Conservation (phyloP, 2,329 filamentous ascomycete species). For the Aspergillus sp. region DNA sequence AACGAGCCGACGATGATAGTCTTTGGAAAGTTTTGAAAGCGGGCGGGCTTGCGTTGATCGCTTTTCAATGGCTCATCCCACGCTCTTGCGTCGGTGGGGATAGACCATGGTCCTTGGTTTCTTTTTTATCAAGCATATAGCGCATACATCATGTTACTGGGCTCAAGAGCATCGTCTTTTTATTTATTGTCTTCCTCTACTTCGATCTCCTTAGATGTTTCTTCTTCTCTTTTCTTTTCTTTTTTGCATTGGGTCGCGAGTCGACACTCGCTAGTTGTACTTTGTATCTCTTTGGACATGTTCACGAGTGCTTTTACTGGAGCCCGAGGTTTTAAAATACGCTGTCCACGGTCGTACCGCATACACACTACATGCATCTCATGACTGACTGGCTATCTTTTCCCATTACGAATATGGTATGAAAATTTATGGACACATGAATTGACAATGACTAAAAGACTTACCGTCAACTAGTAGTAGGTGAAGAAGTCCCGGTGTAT, state of each 20-base stretch:
- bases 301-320: constrained; percentile 15
- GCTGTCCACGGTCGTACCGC: background rate
- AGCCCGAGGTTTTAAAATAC: constrained; percentile 1
- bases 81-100: constrained; percentile 24
- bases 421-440: background rate
- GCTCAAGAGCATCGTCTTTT: constrained; percentile 28
- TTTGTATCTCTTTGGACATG: constrained; percentile 17
- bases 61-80: constrained; percentile 22
- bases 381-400: constrained; percentile 19
- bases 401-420: constrained; percentile 7
- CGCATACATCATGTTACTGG: constrained; percentile 26
- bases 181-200: constrained; percentile 3
- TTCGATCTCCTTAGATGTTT: constrained; percentile 10
- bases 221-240: no score
- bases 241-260: constrained; percentile 27
- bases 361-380: constrained; percentile 18
- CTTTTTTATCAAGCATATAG: constrained; percentile 34
- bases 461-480: background rate
- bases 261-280: constrained; percentile 18
- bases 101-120: constrained; percentile 29
- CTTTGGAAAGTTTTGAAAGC: constrained; percentile 25
- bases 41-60: constrained; percentile 36
- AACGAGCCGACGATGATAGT: constrained; percentile 20
- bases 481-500: background rate
- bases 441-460: background rate